phyloP scores from a whole-genome alignment of 345 rosid genomes.

The Heritiera littoralis region DNA sequence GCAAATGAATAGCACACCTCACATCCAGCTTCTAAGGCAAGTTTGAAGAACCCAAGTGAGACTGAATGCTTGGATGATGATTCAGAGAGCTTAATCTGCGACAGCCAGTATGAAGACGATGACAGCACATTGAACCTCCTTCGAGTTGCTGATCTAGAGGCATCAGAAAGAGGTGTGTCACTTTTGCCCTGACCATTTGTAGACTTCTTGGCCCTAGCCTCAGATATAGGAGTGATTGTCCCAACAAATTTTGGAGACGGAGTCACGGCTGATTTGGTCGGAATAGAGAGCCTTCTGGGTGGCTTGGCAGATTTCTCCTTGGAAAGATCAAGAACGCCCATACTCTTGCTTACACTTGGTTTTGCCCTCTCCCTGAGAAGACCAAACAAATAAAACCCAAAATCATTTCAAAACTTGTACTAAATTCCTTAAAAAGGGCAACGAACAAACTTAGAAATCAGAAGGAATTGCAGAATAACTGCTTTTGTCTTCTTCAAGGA shows the following conservation, averaged over 20 bases:
- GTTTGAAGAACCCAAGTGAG: slow-evolving; percentile 88
- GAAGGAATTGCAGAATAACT: too few species aligned
- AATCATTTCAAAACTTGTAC: neutral
- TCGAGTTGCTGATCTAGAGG: slow-evolving; percentile 46
- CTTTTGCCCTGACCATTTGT: slow-evolving; percentile 39
- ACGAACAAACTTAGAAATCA: too few species aligned
- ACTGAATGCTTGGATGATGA: slow-evolving; percentile 68
- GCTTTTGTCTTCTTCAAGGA: too few species aligned
- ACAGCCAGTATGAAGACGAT: slow-evolving; percentile 72
- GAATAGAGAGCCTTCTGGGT: slow-evolving; percentile 78
- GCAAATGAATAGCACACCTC: slow-evolving; percentile 48
- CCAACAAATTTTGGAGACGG: slow-evolving; percentile 40
- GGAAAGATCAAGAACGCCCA: slow-evolving; percentile 67
- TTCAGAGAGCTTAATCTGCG: slow-evolving; percentile 78
- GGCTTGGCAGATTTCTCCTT: slow-evolving; percentile 75
- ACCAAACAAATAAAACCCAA: neutral
- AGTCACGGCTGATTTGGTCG: slow-evolving; percentile 47
- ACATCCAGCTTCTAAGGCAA: slow-evolving; percentile 81
- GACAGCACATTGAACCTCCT: slow-evolving; percentile 49
- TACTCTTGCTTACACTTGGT: slow-evolving; percentile 68
- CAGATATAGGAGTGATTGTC: slow-evolving; percentile 57
- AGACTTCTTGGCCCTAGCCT: slow-evolving; percentile 50
- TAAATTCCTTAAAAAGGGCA: too few species aligned
- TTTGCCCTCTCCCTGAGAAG: slow-evolving; percentile 46
- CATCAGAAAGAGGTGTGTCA: slow-evolving; percentile 58